phyloP scores from a whole-genome alignment of 345 rosid species.

The Acer yangbiense region DNA sequence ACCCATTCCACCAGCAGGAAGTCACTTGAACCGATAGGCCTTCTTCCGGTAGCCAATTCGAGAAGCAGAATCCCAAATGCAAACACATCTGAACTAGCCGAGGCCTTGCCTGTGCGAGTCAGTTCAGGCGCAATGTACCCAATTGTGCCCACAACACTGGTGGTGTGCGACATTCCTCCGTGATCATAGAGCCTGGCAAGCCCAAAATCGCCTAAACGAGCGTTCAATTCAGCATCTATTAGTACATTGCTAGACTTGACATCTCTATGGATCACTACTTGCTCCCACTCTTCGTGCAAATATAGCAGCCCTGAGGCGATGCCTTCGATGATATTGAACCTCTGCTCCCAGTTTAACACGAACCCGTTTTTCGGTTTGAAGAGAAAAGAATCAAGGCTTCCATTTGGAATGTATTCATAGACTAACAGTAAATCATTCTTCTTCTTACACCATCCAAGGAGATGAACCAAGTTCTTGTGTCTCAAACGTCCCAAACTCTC shows the following conservation, averaged over 20 bases:
- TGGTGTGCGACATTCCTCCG: conserved; percentile 54
- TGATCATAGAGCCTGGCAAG: conserved; percentile 77
- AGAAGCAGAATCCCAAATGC: conserved; percentile 71
- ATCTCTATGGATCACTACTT: conserved; percentile 78
- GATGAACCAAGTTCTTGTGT: conserved; percentile 72
- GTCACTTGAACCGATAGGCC: conserved; percentile 35
- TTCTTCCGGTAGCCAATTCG: conserved; percentile 60
- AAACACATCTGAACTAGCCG: conserved; percentile 66
- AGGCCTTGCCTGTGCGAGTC: conserved; percentile 64
- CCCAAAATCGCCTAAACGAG: conserved; percentile 71
- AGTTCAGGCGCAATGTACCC: conserved; percentile 85
- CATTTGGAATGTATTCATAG: conserved; percentile 69
- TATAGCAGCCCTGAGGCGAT: conserved; percentile 62
- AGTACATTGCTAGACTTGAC: conserved; percentile 81
- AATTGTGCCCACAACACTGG: conserved; percentile 65
- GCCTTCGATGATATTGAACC: conserved; percentile 65
- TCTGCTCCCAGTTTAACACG: conserved; percentile 61
- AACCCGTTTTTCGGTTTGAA: conserved; percentile 28
- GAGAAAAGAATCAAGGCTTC: conserved; percentile 62
- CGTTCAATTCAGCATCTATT: conserved; percentile 69
- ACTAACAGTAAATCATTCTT: conserved; percentile 67
- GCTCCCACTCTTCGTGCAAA: conserved; percentile 77
- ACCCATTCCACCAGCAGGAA: conserved; percentile 48
- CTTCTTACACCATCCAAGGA: conserved; percentile 75
- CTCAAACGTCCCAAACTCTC: conserved; percentile 69